These are phyloP conservation scores for Lodderomyces beijingensis DNA, from an alignment of 1,139 yeast species.

Conservation along the genomic window DNA sequence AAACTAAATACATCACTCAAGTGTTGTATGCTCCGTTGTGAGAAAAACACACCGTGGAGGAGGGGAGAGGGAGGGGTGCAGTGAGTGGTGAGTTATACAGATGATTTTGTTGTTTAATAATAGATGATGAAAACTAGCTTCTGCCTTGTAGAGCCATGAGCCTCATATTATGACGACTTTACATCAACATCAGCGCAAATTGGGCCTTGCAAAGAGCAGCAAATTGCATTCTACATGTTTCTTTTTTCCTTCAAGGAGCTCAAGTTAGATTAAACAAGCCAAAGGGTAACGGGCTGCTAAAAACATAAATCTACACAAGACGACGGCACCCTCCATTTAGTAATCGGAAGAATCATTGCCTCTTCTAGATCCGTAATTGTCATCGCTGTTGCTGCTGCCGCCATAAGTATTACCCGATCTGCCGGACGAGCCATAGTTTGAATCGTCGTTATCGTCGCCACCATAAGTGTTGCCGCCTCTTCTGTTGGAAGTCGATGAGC, in stretches of 20 bases:
- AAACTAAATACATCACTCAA: constrained; percentile 46
- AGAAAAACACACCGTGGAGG: constrained; percentile 17
- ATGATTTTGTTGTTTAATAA: not conserved
- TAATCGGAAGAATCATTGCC: constrained; percentile 6
- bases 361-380: constrained; percentile 19
- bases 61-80: not conserved
- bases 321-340: too few relatives aligned
- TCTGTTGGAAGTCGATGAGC: constrained; percentile 2
- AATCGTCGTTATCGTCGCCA: constrained; percentile 11
- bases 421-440: constrained; percentile 17
- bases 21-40: constrained; percentile 48
- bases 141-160: too few relatives aligned
- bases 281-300: too few relatives aligned
- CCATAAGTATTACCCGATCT: too few relatives aligned
- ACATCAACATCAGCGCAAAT: too few relatives aligned
- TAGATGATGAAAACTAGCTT: too few relatives aligned
- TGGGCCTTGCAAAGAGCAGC: too few relatives aligned
- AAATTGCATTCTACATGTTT: not conserved
- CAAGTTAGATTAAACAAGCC: too few relatives aligned
- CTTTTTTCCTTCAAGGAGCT: too few relatives aligned
- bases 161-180: too few relatives aligned
- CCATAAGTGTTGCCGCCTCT: constrained; percentile 9
- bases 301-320: too few relatives aligned
- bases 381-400: constrained; percentile 15
- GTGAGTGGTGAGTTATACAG: constrained; percentile 3